Evolutionary conservation across 2,329 filamentous ascomycete species (phyloP), one percentile per base, ranked within the genome.

Genomic region (Bertia moriformis): DNA sequence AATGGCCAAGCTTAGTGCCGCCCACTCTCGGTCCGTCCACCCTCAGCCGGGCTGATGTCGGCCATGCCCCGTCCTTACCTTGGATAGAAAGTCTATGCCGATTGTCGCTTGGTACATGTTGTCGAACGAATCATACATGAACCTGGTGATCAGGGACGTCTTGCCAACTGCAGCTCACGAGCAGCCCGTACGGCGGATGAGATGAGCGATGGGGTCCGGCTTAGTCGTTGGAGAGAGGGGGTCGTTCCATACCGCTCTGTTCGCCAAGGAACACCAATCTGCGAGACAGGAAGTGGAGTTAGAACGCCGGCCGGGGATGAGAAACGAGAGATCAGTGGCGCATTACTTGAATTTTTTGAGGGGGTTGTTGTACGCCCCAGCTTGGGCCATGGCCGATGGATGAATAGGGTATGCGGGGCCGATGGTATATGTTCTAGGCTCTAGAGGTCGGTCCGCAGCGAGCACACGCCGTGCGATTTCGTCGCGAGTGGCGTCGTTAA

Each of bases 71-170:
- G 27, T 39, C n/a, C 33, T 58, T 68, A 84, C 86, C 81, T 98
- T 98, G 55, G 88, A 95, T 49, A 98, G 76, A 58, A 98, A 98
- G 65, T 98, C 91, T 66, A 98, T 98, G 55, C 91, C 91, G 56
- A 98, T 96, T 27, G 91, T 98, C 42, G 91, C 91, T 65, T 98
- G 91, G 67, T 98, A 98, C 71, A 89, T 96, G 66, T 93, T 95
- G 70, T 98, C 91, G 69, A 98, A 98, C 38, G 91, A 96, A 64
- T 98, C 91, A 71, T 98, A 98, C 91, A 98, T 98, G 71, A 98
- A 98, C 47, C 91, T 81, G 48, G 91, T 98, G 60, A 98, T 98
- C 51, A 98, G 67, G 45, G 91, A 98, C 20, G 91, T 98, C 69
- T 98, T 98, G 58, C 91, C 91, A 52, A 98, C 91, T 96, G 59